phyloP scores from a whole-genome alignment of 441 rosid species.

The Croton laevigatus region DNA sequence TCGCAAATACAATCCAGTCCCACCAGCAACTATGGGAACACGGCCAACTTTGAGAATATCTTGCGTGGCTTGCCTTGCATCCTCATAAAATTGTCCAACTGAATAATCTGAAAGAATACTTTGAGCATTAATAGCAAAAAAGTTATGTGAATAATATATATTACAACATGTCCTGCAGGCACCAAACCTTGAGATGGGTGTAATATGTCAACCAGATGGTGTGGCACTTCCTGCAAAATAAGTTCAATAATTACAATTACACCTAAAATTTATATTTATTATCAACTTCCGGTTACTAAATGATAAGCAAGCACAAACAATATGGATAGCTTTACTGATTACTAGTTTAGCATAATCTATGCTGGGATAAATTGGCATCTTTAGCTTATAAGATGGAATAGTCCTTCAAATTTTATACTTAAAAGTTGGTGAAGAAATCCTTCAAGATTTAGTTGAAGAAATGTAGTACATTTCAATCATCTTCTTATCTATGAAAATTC shows the following conservation, averaged over 20 bases:
- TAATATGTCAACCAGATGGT: conserved; percentile 79
- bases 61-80: conserved; percentile 71
- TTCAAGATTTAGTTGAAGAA: background rate
- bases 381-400: background rate
- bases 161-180: background rate
- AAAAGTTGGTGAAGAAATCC: background rate
- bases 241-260: background rate
- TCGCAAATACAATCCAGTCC: conserved; percentile 89
- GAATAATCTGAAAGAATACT: conserved; percentile 60
- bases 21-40: conserved; percentile 84
- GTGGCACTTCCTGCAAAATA: conserved; percentile 66
- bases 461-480: background rate
- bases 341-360: too few relatives aligned
- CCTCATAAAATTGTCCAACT: conserved; percentile 68
- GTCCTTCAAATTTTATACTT: background rate
- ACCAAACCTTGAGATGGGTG: conserved; percentile 75
- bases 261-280: background rate
- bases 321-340: background rate
- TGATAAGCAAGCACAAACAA: conserved; percentile 1
- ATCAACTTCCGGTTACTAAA: background rate
- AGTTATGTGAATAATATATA: background rate
- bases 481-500: conserved; percentile 1
- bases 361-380: background rate
- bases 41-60: conserved; percentile 53
- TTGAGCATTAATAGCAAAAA: background rate